Base-by-base conservation (phyloP, 768 basidiomycete genomes). In the Boletellus emodensis region DNA sequence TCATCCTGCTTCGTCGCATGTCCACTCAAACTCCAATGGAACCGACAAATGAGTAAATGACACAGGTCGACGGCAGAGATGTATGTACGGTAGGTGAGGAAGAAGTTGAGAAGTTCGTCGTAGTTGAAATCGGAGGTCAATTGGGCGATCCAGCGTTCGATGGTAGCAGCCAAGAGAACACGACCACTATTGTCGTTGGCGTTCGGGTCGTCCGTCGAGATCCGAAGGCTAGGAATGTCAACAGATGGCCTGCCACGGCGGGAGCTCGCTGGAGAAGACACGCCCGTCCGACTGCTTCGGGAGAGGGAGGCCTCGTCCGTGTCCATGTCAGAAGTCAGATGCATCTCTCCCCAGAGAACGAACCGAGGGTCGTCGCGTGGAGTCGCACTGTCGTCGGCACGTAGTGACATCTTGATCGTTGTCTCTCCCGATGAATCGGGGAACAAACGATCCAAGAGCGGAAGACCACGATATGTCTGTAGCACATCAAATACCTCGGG, bases 91-190 rank as follows among this genome's bases (percentile, higher is more conserved):
- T 93, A 96, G 2, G 92, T 94, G 65, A 95, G 78, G 78, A 96
- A 92, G 65, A 94, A 94, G 60, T 89, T 84, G 49, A 92, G 77
- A 26, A 94, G 75, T 58, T 93, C 89, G 64, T 93, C 91, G 51
- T 90, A 89, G 66, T 88, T 83, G 60, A 93, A 73, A 59, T 88
- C 84, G 59, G 85, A 87, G 28, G 94, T 94, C 43, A 95, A 72
- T 61, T 95, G 90, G 1, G 90, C 91, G 48, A 96, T 85, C 90
- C 90, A 92, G 0, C 93, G 84, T 65, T 94, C 93, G 60, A 94
- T 90, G 3, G 90, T 93, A 4, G 92, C 92, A 0, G 90, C 93
- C 13, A 94, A 72, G n/a, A 95, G 73, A 22, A 90, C 73, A 55
- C 62, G 69, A 39, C 34, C 50, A n/a, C 15, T 14, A 26, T 54